Conservation (phyloP, 768 basidiomycete genomes). For the Rhodotorula taiwanensis region DNA sequence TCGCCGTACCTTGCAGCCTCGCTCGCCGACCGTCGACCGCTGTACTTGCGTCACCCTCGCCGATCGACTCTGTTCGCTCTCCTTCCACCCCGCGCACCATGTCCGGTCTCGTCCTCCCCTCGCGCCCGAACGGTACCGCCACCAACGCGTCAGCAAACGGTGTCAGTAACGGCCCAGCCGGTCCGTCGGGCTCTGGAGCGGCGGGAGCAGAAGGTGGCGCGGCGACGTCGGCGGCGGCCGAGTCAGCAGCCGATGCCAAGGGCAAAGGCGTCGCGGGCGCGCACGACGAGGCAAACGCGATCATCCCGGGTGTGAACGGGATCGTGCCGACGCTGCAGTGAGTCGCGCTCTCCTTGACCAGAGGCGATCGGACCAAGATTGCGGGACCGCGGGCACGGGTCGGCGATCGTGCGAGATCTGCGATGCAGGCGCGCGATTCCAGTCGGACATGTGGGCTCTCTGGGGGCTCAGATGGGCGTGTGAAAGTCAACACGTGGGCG, state of each 20-base stretch:
- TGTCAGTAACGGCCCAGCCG: background rate
- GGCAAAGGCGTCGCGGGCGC: slow-evolving; percentile 12
- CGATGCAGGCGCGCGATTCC: no score
- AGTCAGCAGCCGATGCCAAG: background rate
- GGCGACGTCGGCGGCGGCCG: background rate
- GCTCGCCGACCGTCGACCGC: no score
- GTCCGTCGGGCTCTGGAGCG: background rate
- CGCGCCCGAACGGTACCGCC: slow-evolving; percentile 2
- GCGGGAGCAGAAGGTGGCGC: background rate
- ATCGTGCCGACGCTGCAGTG: slow-evolving; percentile 95
- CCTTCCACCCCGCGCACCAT: slow-evolving; percentile 2
- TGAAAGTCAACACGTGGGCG: no score
- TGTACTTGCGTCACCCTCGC: no score
- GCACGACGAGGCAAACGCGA: slow-evolving; percentile 16
- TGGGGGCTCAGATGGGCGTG: no score
- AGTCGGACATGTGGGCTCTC: no score
- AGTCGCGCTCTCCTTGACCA: slow-evolving; percentile 41
- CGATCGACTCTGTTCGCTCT: no score
- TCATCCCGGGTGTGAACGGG: slow-evolving; percentile 55
- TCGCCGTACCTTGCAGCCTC: no score
- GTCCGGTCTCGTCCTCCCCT: slow-evolving; percentile 24
- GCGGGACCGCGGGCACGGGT: no score
- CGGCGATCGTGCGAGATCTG: no score
- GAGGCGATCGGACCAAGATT: no score
- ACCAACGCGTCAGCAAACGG: background rate